Evolutionary conservation across 345 rosid genomes (phyloP), one percentile per base, ranked within the genome.

Genomic region (Garcia nutans): DNA sequence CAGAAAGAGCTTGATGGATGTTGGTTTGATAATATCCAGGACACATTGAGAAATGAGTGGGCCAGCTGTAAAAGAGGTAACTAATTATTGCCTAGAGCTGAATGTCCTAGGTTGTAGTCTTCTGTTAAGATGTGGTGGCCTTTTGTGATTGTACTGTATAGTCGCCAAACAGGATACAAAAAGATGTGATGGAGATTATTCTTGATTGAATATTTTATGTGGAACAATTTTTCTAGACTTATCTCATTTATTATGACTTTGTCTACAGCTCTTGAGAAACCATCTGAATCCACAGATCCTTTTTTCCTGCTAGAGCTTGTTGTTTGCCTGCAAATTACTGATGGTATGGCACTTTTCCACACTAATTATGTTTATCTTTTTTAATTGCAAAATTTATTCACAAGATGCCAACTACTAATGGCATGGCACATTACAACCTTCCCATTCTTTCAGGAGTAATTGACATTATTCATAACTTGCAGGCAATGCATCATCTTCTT

Each of bases 1-100:
- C 76, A 64, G 72, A 88, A 84, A 71, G 90, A 88, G 86, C 83
- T 88, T 70, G 87, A 86, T 76, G 91, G 88, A 73, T 85, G 88
- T 68, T 88, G 94, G 94, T 87, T 86, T 80, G 92, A 79, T 79
- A 5, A 31, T 68, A 47, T 73, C 57, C 44, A 65, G 65, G 76
- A 72, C 20, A 59, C 65, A 33, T 56, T 72, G 47, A 13, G 20
- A 56, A 72, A 65, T 74, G 77, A 74, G 55, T 74, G 77, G 77
- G 22, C 54, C 22, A 74, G 17, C 71, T 74, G 77, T 55, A 74
- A 67, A 74, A 65, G 22, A 37, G 71, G 77, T 74, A 74, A 7
- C 26, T 45, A 59, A 50, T 50, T 8, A 47, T 20, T 75, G 23
- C 71, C 42, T 76, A 54, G 63, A 69, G 57, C 52, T 13, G 49